phyloP scores from a whole-genome alignment of 1,284 basidiomycete species.

The Lignosus rhinocerotis region DNA sequence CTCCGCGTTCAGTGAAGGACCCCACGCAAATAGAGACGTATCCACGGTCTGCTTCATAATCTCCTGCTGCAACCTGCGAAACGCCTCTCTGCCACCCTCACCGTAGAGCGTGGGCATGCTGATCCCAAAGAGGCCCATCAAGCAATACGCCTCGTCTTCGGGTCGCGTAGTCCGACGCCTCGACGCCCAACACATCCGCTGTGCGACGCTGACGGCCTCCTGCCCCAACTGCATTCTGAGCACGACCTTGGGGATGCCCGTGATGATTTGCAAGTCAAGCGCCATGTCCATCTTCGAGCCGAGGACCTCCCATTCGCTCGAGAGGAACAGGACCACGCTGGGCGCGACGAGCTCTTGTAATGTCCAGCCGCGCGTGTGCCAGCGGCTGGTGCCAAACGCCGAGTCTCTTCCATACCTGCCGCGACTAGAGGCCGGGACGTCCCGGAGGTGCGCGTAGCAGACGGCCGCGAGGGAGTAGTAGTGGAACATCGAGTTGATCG shows the following conservation, averaged over 20 bases:
- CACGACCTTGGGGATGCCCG: not conserved
- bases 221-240: not conserved
- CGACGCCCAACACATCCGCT: slow-evolving; percentile 5
- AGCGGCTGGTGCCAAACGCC: not conserved
- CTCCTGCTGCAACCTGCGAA: slow-evolving; percentile 4
- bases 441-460: slow-evolving; percentile 3
- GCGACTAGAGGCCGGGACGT: not conserved
- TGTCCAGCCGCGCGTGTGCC: slow-evolving; percentile 4
- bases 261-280: not conserved
- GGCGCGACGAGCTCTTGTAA: slow-evolving; percentile 5
- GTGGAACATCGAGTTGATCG: slow-evolving; percentile 8
- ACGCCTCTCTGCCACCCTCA: slow-evolving; percentile 4
- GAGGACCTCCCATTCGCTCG: not conserved
- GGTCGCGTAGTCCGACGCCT: not conserved
- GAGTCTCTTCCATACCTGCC: not conserved
- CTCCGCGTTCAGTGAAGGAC: not conserved
- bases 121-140: slow-evolving; percentile 6
- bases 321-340: not conserved
- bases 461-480: not conserved
- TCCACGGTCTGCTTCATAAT: slow-evolving; percentile 1
- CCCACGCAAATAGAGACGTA: slow-evolving; percentile 5
- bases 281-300: not conserved
- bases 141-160: slow-evolving; percentile 10
- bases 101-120: slow-evolving; percentile 10
- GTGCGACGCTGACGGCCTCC: not conserved